phyloP scores from a whole-genome alignment of 1,284 basidiomycete genomes.

The Lentinus polychrous region DNA sequence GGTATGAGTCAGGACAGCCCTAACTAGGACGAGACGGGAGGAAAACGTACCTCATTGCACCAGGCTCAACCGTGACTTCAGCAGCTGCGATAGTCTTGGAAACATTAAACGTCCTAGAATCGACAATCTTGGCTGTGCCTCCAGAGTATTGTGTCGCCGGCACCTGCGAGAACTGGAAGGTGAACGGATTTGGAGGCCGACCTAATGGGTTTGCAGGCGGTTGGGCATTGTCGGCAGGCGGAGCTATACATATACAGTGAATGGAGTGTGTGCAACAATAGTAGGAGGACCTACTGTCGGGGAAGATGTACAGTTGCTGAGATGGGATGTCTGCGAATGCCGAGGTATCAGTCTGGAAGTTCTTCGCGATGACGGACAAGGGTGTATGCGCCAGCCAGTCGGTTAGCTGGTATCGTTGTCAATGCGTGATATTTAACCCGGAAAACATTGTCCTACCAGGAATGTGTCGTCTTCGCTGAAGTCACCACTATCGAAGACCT shows the following conservation, averaged over 20 bases:
- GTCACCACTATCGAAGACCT: conserved; percentile 59
- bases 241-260: too few relatives aligned
- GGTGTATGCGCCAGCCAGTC: conserved; percentile 64
- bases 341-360: conserved; percentile 50
- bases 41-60: conserved; percentile 38
- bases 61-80: conserved; percentile 62
- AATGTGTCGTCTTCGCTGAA: conserved; percentile 69
- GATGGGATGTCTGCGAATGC: conserved; percentile 54
- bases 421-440: not conserved
- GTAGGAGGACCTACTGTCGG: conserved; percentile 37
- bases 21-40: not conserved
- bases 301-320: conserved; percentile 64
- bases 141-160: conserved; percentile 45
- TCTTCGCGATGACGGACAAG: conserved; percentile 61
- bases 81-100: conserved; percentile 58
- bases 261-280: conserved; percentile 1
- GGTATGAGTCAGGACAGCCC: not conserved
- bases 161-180: conserved; percentile 48
- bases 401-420: conserved; percentile 35
- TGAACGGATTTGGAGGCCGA: conserved; percentile 43
- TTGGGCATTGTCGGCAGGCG: conserved; percentile 31
- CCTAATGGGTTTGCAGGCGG: conserved; percentile 46
- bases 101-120: conserved; percentile 44
- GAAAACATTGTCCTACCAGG: conserved; percentile 31
- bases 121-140: conserved; percentile 58